These are phyloP conservation scores for Sungouiozyma ichnusensis DNA, from an alignment of 805 yeast genomes.

Conservation along the genomic window DNA sequence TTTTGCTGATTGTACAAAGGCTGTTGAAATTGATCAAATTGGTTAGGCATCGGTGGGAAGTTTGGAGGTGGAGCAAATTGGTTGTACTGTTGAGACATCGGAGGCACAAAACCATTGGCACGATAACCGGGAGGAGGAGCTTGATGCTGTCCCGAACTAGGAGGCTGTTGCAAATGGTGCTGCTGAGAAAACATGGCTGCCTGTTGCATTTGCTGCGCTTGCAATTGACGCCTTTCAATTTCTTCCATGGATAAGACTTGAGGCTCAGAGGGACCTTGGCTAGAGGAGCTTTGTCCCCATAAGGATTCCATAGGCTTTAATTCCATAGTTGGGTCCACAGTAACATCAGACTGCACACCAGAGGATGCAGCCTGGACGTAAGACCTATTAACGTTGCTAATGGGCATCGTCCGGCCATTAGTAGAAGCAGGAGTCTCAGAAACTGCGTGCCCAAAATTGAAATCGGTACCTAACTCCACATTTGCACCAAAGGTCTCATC, in stretches of 20 bases:
- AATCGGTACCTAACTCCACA: constrained; percentile 27
- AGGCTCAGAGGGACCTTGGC: constrained; percentile 1
- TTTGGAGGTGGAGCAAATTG: constrained; percentile 19
- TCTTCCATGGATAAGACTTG: constrained; percentile 64
- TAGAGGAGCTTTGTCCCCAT: constrained; percentile 33
- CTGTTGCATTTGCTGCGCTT: constrained; percentile 6
- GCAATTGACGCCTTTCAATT: constrained; percentile 51
- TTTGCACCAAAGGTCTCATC: constrained; percentile 26
- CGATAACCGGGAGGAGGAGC: neutral
- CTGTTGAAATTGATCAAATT: constrained; percentile 14
- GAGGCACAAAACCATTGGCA: neutral
- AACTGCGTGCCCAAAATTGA: constrained; percentile 28
- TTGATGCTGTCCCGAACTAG: constrained; percentile 3
- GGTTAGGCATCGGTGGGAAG: constrained; percentile 19
- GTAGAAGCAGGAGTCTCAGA: constrained; percentile 1
- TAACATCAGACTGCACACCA: constrained; percentile 5
- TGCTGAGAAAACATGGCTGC: neutral
- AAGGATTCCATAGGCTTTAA: constrained; percentile 63
- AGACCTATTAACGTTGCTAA: constrained; percentile 11
- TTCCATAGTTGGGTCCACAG: constrained; percentile 18
- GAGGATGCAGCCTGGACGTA: constrained; percentile 24
- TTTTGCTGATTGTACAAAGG: constrained; percentile 2
- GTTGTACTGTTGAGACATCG: constrained; percentile 1
- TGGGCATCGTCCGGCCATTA: neutral
- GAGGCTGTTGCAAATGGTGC: neutral